Conservation (phyloP, 768 basidiomycete genomes). For the Boletus rufocinnamomeus region DNA sequence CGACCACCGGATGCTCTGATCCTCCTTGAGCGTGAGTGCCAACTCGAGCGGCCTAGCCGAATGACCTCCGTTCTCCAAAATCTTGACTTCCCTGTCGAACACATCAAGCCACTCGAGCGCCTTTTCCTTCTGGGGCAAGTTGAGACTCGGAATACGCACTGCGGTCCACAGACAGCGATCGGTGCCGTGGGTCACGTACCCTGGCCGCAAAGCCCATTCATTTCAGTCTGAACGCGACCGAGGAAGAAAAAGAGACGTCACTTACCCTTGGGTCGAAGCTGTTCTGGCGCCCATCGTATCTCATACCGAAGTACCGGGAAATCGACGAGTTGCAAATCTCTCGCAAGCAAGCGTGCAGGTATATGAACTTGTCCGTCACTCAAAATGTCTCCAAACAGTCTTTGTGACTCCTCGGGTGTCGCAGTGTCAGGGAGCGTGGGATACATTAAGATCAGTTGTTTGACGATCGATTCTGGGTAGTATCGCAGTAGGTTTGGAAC, state of each 20-base stretch:
- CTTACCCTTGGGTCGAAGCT: conserved; percentile 52
- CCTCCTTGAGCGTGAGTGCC: conserved; percentile 51
- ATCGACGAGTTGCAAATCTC: conserved; percentile 52
- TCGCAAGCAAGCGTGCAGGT: conserved; percentile 61
- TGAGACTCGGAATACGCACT: conserved; percentile 52
- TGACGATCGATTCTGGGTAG: conserved; percentile 52
- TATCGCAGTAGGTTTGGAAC: conserved; percentile 60
- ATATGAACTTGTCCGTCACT: conserved; percentile 67
- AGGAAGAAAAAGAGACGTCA: neutral
- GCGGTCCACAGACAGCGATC: conserved; percentile 70
- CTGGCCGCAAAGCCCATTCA: conserved; percentile 33
- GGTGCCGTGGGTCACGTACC: conserved; percentile 69
- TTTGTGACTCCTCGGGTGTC: conserved; percentile 43
- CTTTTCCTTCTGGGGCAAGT: conserved; percentile 44
- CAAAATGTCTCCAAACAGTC: conserved; percentile 60
- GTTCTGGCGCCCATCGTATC: conserved; percentile 68
- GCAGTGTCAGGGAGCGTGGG: conserved; percentile 43
- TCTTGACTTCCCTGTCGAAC: conserved; percentile 46
- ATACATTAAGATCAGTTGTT: conserved; percentile 47
- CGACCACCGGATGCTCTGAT: conserved; percentile 54
- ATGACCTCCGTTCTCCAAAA: conserved; percentile 38
- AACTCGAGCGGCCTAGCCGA: conserved; percentile 35
- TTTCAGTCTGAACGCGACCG: neutral
- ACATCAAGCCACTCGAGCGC: conserved; percentile 59
- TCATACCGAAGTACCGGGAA: conserved; percentile 70